Evolutionary conservation across 1,284 basidiomycete species (phyloP).

Genomic region (Melanopsichium pennsylvanicum): DNA sequence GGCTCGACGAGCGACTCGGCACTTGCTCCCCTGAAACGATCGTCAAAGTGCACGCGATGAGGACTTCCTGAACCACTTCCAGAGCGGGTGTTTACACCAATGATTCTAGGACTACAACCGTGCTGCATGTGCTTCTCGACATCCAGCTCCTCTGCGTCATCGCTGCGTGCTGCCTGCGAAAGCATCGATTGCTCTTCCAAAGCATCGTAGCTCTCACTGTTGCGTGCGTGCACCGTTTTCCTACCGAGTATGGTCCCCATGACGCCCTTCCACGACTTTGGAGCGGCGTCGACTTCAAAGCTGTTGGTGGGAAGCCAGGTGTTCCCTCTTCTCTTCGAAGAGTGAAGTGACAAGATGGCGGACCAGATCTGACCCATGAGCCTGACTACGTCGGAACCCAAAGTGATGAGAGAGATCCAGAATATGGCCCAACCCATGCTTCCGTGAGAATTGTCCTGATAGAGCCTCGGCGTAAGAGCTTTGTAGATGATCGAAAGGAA

Average conservation of each 20-base stretch:
- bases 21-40: conserved; percentile 14
- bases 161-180: conserved; percentile 21
- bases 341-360: conserved; percentile 6
- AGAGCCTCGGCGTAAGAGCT: conserved; percentile 54
- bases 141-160: conserved; percentile 26
- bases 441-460: conserved; percentile 55
- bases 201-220: conserved; percentile 31
- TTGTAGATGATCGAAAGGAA: conserved; percentile 57
- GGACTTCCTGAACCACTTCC: conserved; percentile 25
- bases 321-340: conserved; percentile 1
- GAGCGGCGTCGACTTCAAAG: background rate
- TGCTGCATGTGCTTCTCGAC: conserved; percentile 23
- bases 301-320: conserved; percentile 13
- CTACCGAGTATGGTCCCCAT: conserved; percentile 23
- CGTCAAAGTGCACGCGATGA: conserved; percentile 44
- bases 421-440: conserved; percentile 50
- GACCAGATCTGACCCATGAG: conserved; percentile 36
- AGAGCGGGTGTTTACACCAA: conserved; percentile 3
- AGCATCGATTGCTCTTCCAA: conserved; percentile 41
- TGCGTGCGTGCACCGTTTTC: background rate
- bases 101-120: conserved; percentile 2
- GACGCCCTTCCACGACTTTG: conserved; percentile 22
- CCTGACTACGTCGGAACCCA: conserved; percentile 46
- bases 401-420: conserved; percentile 49
- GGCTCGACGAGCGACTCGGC: conserved; percentile 24